These are phyloP conservation scores for Micromonas pusilla DNA, from an alignment of 139 green algal species.

Conservation along the genomic window DNA sequence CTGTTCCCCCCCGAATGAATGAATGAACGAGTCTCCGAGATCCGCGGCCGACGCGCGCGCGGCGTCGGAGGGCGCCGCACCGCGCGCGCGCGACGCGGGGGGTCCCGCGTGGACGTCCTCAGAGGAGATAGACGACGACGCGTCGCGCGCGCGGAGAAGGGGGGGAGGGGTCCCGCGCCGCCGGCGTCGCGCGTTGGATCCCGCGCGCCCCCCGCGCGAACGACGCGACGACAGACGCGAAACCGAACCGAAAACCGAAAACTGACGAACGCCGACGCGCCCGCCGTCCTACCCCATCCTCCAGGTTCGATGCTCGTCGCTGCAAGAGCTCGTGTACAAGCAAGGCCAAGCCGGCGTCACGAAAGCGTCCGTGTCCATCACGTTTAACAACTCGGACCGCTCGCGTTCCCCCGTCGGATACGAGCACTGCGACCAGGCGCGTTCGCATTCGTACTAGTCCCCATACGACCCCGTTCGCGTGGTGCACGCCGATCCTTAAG, in stretches of 20 bases:
- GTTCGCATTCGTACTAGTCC: no score
- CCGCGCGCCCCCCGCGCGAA: no score
- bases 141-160: not conserved
- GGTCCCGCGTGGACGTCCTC: not conserved
- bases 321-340: conserved; percentile 99
- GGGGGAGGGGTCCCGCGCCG: not conserved
- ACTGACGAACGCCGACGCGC: not conserved
- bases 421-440: conserved; percentile 81
- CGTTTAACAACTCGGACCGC: conserved; percentile 89
- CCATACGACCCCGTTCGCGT: no score
- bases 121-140: no score
- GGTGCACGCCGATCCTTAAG: no score
- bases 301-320: conserved; percentile 80
- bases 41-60: no score
- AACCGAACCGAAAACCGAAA: no score
- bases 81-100: not conserved
- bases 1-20: no score
- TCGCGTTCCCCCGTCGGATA: conserved; percentile 73
- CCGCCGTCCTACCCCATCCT: not conserved
- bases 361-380: conserved; percentile 95
- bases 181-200: not conserved
- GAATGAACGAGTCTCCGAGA: not conserved
- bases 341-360: conserved; percentile 93
- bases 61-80: no score
- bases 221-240: no score